Base-by-base conservation (phyloP, 352 stramenopile genomes). In the Phytophthora rubi region DNA sequence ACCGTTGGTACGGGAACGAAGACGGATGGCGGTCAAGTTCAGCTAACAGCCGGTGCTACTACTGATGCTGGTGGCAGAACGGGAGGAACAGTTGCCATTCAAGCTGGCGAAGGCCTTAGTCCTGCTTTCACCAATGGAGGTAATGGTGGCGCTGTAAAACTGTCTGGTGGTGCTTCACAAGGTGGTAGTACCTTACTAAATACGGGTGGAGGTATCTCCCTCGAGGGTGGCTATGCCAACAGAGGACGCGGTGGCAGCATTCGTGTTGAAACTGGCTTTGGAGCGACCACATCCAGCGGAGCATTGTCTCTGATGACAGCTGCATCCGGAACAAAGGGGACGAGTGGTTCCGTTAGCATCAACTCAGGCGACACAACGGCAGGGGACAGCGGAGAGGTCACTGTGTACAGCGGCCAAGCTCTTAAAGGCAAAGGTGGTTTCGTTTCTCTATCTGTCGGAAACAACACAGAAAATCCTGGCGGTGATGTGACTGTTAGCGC, bases 121-220 rank as follows among this genome's bases (percentile, higher is more conserved):
- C 73, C 62, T 42, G 79, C 82, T 66, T 93, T 85, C 58, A 86
- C 75, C 2, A 84, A 95, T 67, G 92, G 93, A 52, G 93, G 94
- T 21, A 82, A 90, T 63, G 93, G 94, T n/a, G 95, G 94, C 37
- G 71, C 84, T n/a, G 77, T 98, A 13, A 83, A 89, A 8, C 48
- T 98, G 30, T 83, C 81, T 65, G 92, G 91, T 61, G 94, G 95
- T 59, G 84, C 82, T 47, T 88, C 86, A 28, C 73, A 97, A 78
- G 89, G 94, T 18, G 65, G 65, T 32, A 82, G 81, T 16, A 88
- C 66, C 33, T 49, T 74, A 57, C 52, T 69, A 55, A 81, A 95
- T 59, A 71, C 82, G 55, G 95, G 95, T 30, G 95, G 94, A 47
- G 67, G 80, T 37, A 61, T 97, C 13, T 73, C 75, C 66, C 45